Evolutionary conservation across 2,329 filamentous ascomycete species (phyloP).

Genomic region (Blumeriella jaapii): DNA sequence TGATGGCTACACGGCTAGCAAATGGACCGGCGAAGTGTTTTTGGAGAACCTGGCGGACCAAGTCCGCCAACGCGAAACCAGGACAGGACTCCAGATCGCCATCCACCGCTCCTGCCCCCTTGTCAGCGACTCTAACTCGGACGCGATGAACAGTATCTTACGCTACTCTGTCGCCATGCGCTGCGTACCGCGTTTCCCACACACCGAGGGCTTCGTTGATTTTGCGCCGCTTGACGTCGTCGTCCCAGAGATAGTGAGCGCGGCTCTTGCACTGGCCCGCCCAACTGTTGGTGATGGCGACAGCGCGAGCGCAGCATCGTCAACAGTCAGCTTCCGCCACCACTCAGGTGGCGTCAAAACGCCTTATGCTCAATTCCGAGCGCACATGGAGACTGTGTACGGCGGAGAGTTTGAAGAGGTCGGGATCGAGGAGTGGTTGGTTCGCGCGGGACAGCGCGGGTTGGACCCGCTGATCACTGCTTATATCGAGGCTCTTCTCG

Average conservation of each 20-base stretch:
- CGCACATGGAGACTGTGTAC: not conserved
- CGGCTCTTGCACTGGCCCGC: not conserved
- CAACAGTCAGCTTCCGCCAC: not conserved
- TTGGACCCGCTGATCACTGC: not conserved
- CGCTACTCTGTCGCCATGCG: not conserved
- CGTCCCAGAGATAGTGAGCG: not conserved
- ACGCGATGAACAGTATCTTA: not conserved
- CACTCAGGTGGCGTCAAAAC: not conserved
- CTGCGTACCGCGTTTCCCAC: not conserved
- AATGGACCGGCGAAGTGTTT: slow-evolving; percentile 28
- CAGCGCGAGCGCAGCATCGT: not conserved
- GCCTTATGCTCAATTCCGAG: not conserved
- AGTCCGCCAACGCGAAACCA: too few species aligned
- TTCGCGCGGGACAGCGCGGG: not conserved
- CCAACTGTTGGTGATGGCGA: not conserved
- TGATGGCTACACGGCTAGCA: slow-evolving; percentile 27
- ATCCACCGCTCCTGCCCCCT: not conserved
- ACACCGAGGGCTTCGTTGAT: not conserved
- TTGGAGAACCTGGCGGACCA: slow-evolving; percentile 21
- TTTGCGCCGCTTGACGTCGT: not conserved
- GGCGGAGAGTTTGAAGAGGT: not conserved
- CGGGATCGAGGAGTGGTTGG: not conserved
- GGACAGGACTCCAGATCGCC: not conserved
- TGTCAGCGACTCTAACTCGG: not conserved
- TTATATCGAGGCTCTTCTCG: not conserved